Conservation (phyloP, 1,284 basidiomycete species). For the Ustilago crameri region DNA sequence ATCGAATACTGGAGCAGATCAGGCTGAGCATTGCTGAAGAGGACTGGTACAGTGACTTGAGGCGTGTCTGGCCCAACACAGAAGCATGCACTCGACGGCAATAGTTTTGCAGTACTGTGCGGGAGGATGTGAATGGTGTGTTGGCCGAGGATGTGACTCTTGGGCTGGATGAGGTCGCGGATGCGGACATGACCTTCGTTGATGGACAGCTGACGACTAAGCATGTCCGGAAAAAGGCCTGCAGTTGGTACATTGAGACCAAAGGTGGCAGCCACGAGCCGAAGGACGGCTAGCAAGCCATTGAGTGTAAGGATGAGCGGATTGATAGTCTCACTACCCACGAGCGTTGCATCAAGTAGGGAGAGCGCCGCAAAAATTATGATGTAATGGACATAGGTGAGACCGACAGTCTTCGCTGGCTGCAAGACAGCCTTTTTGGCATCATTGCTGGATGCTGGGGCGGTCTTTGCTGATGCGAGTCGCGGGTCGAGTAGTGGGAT, state of each 20-base stretch:
- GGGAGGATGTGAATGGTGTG: constrained; percentile 90
- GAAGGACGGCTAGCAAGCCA: constrained; percentile 17
- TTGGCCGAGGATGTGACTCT: constrained; percentile 80
- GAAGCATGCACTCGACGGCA: constrained; percentile 73
- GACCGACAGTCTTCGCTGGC: constrained; percentile 60
- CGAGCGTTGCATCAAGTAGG: constrained; percentile 36
- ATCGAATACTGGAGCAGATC: constrained; percentile 80
- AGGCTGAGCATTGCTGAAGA: constrained; percentile 91
- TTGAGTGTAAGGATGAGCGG: constrained; percentile 31
- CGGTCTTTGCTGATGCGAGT: constrained; percentile 74
- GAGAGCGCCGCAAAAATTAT: constrained; percentile 41
- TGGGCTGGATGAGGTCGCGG: constrained; percentile 67
- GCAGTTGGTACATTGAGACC: constrained; percentile 47
- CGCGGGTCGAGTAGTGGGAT: constrained; percentile 81
- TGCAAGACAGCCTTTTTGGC: constrained; percentile 80
- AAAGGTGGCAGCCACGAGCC: constrained; percentile 24
- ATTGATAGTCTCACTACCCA: constrained; percentile 36
- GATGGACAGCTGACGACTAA: constrained; percentile 69
- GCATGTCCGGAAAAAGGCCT: constrained; percentile 70
- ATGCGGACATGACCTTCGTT: constrained; percentile 69
- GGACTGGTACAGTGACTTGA: constrained; percentile 77
- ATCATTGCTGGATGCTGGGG: constrained; percentile 74
- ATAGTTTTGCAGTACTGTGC: constrained; percentile 79
- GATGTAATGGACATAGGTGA: constrained; percentile 39
- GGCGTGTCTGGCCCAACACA: constrained; percentile 75